Evolutionary conservation across 805 yeast genomes (phyloP), one percentile per base, ranked within the genome.

Genomic region (Hanseniaspora taiwanica): DNA sequence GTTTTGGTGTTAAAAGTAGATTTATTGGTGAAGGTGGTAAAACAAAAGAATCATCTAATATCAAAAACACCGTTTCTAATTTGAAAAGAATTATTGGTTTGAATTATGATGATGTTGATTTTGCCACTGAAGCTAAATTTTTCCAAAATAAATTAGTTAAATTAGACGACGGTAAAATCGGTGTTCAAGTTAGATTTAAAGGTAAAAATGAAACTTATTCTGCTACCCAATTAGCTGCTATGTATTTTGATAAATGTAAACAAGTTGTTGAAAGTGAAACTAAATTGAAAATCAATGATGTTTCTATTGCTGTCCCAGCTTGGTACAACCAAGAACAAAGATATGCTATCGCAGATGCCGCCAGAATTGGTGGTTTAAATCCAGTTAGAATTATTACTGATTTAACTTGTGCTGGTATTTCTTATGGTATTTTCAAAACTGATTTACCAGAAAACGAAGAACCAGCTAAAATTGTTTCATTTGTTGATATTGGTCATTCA

Each of bases 341-440:
- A 68, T 85, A 94, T 56, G 95, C 96, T 47, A 79, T 91, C 50
- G 72, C 85, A 45, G 97, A 91, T 61, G 96, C 98, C 43, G 89
- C 95, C 57, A 75, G 72, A 60, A 82, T 91, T 61, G 97, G 98
- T 44, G 95, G 95, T 48, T 74, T 91, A 59, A 91, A 91, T 78
- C 97, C 98, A 45, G 96, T 91, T 45, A 83, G 98, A 75, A 78
- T 91, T 48, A 94, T 91, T 53, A 91, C 91, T 64, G 99, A 91
- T 63, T 80, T 83, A 50, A 87, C 97, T 43, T 97, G 98, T 46
- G 98, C 98, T 46, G 97, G 96, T 55, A 95, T 91, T 49, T 93
- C 96, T 54, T 93, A 91, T 70, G 98, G 98, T 72, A 96, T 91
- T 46, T 91, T 91, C 81, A 87, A 91, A 76, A 74, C 82, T 50